Conservation (phyloP, 1,139 yeast species). For the Saccharomyces hybrid region DNA sequence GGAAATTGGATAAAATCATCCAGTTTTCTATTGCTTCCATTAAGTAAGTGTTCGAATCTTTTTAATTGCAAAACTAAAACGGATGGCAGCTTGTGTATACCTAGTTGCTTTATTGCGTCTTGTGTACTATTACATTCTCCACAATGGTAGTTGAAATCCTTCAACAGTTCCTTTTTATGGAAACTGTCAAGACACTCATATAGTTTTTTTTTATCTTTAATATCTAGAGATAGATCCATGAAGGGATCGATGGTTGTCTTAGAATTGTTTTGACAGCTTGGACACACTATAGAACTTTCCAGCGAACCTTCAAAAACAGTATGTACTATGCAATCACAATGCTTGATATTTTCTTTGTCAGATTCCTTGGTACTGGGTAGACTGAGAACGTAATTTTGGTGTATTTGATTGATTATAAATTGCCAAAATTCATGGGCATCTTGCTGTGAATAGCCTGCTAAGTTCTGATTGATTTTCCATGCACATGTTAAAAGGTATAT, state of each 20-base stretch:
- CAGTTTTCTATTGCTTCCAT: conserved; percentile 50
- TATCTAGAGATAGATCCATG: conserved; percentile 79
- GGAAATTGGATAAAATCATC: conserved; percentile 73
- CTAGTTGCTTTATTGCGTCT: conserved; percentile 63
- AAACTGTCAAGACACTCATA: conserved; percentile 67
- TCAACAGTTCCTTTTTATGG: conserved; percentile 63
- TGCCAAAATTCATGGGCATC: conserved; percentile 98
- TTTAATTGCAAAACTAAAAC: conserved; percentile 80
- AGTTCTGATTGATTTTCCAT: conserved; percentile 72
- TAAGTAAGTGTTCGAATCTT: conserved; percentile 67
- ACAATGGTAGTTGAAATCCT: conserved; percentile 66
- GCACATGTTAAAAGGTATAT: conserved; percentile 56
- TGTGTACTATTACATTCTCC: conserved; percentile 52
- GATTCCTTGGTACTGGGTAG: conserved; percentile 16
- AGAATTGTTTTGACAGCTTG: conserved; percentile 55
- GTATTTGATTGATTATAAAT: conserved; percentile 76
- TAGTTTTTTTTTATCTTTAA: conserved; percentile 38
- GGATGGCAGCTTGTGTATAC: conserved; percentile 61
- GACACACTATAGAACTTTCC: conserved; percentile 67
- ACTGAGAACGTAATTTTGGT: conserved; percentile 36
- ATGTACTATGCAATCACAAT: conserved; percentile 75
- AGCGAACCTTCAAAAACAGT: conserved; percentile 68
- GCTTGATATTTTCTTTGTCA: conserved; percentile 8
- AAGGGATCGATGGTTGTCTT: conserved; percentile 72
- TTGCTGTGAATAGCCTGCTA: conserved; percentile 93